A percentile compares a stretch with the other conserved stretches of the same genome.
These are phyloP conservation scores for Xylariaceae sp. DNA, from an alignment of 2,329 filamentous ascomycete species.

Conservation along the genomic window DNA sequence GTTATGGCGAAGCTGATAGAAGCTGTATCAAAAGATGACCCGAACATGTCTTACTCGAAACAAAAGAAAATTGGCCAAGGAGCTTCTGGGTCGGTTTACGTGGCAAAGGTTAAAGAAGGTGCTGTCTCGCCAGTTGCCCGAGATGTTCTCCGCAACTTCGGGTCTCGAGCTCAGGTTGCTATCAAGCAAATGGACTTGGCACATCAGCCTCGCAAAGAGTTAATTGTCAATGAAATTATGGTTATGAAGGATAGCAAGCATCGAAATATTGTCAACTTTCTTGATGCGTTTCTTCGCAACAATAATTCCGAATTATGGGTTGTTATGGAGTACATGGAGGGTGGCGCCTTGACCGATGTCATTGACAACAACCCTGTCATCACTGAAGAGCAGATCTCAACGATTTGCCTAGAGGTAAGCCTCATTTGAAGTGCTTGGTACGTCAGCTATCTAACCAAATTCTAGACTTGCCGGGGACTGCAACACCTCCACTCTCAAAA, in stretches of 20 bases:
- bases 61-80: conserved; percentile 99
- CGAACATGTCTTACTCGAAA: conserved; percentile 94
- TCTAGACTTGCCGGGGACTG: conserved; percentile 89
- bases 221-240: conserved; percentile 99
- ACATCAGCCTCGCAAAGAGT: conserved; percentile 94
- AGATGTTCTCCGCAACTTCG: conserved; percentile 79
- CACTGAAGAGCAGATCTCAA: conserved; percentile 95
- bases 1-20: conserved; percentile 96
- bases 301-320: conserved; percentile 98
- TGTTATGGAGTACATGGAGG: conserved; percentile 99
- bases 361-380: conserved; percentile 97
- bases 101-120: conserved; percentile 90
- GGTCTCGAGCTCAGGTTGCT: conserved; percentile 84
- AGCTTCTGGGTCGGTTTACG: conserved; percentile 96
- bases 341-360: conserved; percentile 94
- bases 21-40: conserved; percentile 94
- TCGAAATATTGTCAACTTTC: conserved; percentile 97
- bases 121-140: conserved; percentile 82
- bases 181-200: conserved; percentile 99
- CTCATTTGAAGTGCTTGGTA: neutral
- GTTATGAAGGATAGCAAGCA: conserved; percentile 99
- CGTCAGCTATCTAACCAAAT: conserved; percentile 23
- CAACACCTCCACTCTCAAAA: conserved; percentile 94
- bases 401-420: conserved; percentile 91
- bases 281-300: conserved; percentile 95